Evolutionary conservation across 257 asterid genomes (phyloP), one percentile per base, ranked within the genome.

Genomic region (Rehmannia glutinosa): DNA sequence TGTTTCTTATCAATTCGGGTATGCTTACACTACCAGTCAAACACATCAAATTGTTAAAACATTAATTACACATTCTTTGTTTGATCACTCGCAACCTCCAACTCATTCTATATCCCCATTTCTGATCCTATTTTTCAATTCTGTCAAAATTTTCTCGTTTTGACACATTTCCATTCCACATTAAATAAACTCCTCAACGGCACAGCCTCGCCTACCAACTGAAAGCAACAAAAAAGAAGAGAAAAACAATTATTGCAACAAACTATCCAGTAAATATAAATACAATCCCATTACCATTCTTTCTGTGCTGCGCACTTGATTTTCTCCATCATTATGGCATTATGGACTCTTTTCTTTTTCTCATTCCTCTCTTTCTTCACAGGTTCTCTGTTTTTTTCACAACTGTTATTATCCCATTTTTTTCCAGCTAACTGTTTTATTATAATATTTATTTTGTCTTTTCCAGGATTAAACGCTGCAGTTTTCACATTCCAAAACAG

Each of bases 401-500:
- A 16, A 11, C 28, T 35, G 20, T 43, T 20, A 47, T 32, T 43
- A 17, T 24, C 20, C 1, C 9, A 1, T 42, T 2, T 11, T 16
- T 41, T 49, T 30, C 23, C 33, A 21, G 13, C 1, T 45, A n/a
- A 15, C 0, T 5, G 7, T 45, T n/a, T 13, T 43, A 5, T 7
- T 38, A 1, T 38, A 38, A 13, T 38, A 10, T 38, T 38, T 38
- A 6, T 39, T 47, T 7, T 24, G 9, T 28, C 39, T 41, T 73
- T 69, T 66, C 13, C 73, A 79, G 81, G 84, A 39, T 20, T 74
- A 64, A 69, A 73, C 19, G 85, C 80, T 41, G 72, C 81, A 28
- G 65, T 69, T 21, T 85, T 88, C 65, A 83, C 84, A 2, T 32
- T 86, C 32, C 69, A 78, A 16, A 88, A 88, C 79, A 75, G 67